Conservation (phyloP, 352 stramenopile genomes). For the Discostella stelligera region DNA sequence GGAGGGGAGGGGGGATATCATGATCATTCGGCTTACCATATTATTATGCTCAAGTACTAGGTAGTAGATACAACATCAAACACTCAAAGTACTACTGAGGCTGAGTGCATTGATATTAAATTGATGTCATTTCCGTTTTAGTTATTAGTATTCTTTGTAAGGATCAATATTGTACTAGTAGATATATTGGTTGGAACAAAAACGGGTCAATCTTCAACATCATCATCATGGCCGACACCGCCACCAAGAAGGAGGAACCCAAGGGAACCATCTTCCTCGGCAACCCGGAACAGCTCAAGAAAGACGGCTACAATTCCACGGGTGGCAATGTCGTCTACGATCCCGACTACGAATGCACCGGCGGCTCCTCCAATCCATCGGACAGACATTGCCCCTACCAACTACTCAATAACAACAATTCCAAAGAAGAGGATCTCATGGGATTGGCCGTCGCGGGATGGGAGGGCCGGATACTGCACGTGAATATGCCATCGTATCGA, state of each 20-base stretch:
- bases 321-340: slow-evolving; percentile 34
- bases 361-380: slow-evolving; percentile 21
- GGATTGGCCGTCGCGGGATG: neutral
- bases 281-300: slow-evolving; percentile 1
- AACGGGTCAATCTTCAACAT: too few species aligned
- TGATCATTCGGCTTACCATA: too few species aligned
- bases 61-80: too few species aligned
- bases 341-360: slow-evolving; percentile 44
- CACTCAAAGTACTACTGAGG: too few species aligned
- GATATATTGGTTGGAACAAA: too few species aligned
- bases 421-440: neutral
- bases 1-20: too few species aligned
- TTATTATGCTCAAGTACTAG: too few species aligned
- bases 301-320: slow-evolving; percentile 1
- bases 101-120: too few species aligned
- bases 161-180: too few species aligned
- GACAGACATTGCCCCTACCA: slow-evolving; percentile 29
- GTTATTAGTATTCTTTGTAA: too few species aligned
- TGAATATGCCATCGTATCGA: slow-evolving; percentile 58
- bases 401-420: neutral
- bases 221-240: neutral
- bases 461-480: slow-evolving; percentile 33
- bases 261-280: slow-evolving; percentile 4
- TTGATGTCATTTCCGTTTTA: too few species aligned
- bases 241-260: neutral